Conservation (phyloP, 2,329 filamentous ascomycete species). For the Sporothrix phasma region DNA sequence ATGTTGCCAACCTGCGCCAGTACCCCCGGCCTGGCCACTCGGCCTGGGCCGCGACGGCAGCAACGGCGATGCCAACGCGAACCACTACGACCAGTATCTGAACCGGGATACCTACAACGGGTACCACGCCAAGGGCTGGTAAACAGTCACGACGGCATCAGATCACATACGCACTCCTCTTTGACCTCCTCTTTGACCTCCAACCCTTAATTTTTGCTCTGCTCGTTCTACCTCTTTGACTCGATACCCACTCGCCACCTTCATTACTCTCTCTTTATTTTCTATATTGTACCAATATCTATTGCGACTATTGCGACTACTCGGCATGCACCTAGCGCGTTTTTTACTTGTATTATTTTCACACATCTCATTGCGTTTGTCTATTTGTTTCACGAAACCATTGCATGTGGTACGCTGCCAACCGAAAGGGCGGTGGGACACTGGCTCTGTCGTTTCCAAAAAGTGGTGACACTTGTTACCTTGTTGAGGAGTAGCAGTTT, state of each 20-base stretch:
- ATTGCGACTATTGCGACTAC: not conserved
- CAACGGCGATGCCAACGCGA: conserved; percentile 48
- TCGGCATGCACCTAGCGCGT: conserved; percentile 6
- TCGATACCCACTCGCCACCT: not conserved
- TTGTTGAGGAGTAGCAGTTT: not conserved
- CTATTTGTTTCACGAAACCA: not conserved
- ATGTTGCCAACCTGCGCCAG: conserved; percentile 79
- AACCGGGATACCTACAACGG: conserved; percentile 67
- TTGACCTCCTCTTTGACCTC: not conserved
- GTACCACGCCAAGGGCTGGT: conserved; percentile 83
- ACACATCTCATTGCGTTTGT: not conserved
- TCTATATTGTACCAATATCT: conserved; percentile 1
- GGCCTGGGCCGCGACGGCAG: conserved; percentile 42
- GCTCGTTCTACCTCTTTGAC: not conserved
- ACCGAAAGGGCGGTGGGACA: too few species aligned
- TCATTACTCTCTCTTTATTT: not conserved
- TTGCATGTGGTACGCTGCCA: not conserved
- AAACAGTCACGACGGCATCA: conserved; percentile 20
- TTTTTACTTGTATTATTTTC: not conserved
- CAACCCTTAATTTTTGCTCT: not conserved
- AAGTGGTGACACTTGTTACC: not conserved
- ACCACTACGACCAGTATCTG: conserved; percentile 80
- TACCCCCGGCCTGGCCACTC: conserved; percentile 58
- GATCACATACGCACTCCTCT: too few species aligned
- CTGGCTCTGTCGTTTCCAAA: not conserved